These are phyloP conservation scores for Zygotorulaspora florentina DNA, from an alignment of 805 yeast species.

Conservation along the genomic window DNA sequence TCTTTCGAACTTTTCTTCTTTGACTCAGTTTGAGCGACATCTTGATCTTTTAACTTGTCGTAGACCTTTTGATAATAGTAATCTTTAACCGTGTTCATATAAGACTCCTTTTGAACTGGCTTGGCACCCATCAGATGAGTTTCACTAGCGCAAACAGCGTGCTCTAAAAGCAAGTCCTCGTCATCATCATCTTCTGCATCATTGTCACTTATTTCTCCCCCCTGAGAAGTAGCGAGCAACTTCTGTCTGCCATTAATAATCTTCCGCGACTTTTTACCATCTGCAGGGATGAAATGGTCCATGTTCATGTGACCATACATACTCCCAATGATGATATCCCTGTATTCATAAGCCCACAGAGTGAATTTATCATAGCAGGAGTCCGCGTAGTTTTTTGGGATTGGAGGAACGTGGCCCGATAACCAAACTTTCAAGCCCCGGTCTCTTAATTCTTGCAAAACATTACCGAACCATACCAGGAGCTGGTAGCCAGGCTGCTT, in stretches of 20 bases:
- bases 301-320: slow-evolving; percentile 87
- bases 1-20: slow-evolving; percentile 16
- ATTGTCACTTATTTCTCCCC: background rate
- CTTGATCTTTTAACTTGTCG: slow-evolving; percentile 21
- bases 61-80: slow-evolving; percentile 47
- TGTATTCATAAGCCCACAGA: slow-evolving; percentile 77
- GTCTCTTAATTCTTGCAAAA: slow-evolving; percentile 65
- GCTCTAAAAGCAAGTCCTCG: slow-evolving; percentile 29
- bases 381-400: slow-evolving; percentile 68
- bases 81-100: slow-evolving; percentile 56
- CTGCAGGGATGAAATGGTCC: slow-evolving; percentile 79
- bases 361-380: slow-evolving; percentile 71
- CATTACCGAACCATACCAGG: slow-evolving; percentile 72
- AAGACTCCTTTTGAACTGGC: slow-evolving; percentile 61
- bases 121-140: slow-evolving; percentile 53
- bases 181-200: slow-evolving; percentile 20
- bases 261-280: slow-evolving; percentile 63
- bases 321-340: slow-evolving; percentile 81
- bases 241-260: slow-evolving; percentile 25
- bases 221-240: background rate
- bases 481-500: slow-evolving; percentile 78
- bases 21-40: slow-evolving; percentile 13
- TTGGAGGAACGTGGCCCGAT: slow-evolving; percentile 86
- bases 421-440: slow-evolving; percentile 83
- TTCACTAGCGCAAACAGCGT: slow-evolving; percentile 36